phyloP scores from a whole-genome alignment of 2,329 filamentous ascomycete genomes.

The Nigrospora sphaerica region DNA sequence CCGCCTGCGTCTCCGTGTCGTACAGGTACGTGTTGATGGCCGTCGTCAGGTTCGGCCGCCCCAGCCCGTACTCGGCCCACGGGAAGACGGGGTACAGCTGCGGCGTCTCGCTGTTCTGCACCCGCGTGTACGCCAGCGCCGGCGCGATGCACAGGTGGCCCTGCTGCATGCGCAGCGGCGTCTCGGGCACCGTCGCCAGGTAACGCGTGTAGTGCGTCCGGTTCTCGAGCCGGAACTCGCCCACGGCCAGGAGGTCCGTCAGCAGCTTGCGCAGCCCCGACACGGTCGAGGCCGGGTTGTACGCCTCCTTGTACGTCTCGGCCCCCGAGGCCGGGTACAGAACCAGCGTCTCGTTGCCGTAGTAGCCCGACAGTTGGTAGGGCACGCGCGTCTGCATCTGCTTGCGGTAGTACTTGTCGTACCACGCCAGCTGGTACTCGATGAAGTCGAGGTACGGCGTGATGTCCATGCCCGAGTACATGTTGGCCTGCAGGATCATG shows the following conservation, averaged over 20 bases:
- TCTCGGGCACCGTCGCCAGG: not conserved
- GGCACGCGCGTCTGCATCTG: not conserved
- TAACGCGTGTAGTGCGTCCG: not conserved
- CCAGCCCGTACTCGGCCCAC: slow-evolving; percentile 1
- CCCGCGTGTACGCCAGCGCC: not conserved
- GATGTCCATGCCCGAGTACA: not conserved
- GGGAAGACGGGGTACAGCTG: slow-evolving; percentile 1
- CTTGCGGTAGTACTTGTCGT: slow-evolving; percentile 1
- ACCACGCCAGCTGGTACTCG: slow-evolving; percentile 2
- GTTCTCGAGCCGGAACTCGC: not conserved
- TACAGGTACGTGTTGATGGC: slow-evolving; percentile 1
- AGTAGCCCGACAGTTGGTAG: not conserved
- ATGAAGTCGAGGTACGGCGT: slow-evolving; percentile 1
- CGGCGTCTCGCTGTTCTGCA: slow-evolving; percentile 1
- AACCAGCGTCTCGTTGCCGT: not conserved
- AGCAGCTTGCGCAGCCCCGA: not conserved
- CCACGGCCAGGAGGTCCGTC: not conserved
- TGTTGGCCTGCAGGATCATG: not conserved
- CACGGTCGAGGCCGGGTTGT: not conserved
- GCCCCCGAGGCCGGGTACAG: slow-evolving; percentile 1
- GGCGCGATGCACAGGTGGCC: not conserved
- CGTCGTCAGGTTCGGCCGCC: not conserved
- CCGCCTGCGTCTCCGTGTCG: not conserved
- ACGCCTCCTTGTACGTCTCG: slow-evolving; percentile 2
- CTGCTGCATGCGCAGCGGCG: not conserved